phyloP scores from a whole-genome alignment of 495 filamentous ascomycete species.

The Annulohypoxylon stygium region DNA sequence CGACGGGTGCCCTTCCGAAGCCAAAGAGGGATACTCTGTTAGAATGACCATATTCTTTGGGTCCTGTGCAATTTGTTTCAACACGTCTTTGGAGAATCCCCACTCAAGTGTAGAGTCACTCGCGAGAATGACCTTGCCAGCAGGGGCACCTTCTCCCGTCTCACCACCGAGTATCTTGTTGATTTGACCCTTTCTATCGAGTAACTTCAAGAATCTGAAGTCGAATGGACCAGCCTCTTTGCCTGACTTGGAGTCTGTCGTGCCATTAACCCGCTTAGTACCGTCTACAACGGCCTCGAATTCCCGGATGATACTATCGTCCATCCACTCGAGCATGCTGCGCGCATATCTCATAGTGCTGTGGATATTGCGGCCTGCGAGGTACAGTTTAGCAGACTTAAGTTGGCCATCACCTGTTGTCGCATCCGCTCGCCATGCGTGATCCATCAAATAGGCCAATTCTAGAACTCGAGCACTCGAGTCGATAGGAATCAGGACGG shows the following conservation, averaged over 20 bases:
- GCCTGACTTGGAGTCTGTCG: slow-evolving; percentile 53
- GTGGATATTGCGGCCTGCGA: slow-evolving; percentile 83
- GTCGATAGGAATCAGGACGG: slow-evolving; percentile 95
- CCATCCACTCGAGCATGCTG: slow-evolving; percentile 99
- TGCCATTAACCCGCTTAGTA: slow-evolving; percentile 59
- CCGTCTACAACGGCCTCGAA: slow-evolving; percentile 81
- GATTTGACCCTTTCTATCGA: slow-evolving; percentile 81
- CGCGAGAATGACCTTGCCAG: slow-evolving; percentile 85
- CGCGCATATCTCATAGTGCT: slow-evolving; percentile 88
- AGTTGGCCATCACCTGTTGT: slow-evolving; percentile 72
- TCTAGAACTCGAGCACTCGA: slow-evolving; percentile 95
- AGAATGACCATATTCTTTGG: slow-evolving; percentile 85
- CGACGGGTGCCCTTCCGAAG: slow-evolving; percentile 53
- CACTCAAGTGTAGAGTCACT: slow-evolving; percentile 91
- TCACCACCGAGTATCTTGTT: slow-evolving; percentile 68
- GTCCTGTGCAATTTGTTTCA: slow-evolving; percentile 79
- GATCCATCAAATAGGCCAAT: slow-evolving; percentile 89
- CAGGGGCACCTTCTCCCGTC: slow-evolving; percentile 53
- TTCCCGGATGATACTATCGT: slow-evolving; percentile 89
- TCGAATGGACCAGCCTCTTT: slow-evolving; percentile 82
- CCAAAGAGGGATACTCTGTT: slow-evolving; percentile 72
- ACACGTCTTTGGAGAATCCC: slow-evolving; percentile 92
- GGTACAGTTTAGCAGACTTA: slow-evolving; percentile 77
- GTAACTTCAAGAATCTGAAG: slow-evolving; percentile 84
- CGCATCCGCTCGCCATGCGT: slow-evolving; percentile 80